Evolutionary conservation across 1,284 basidiomycete species (phyloP), one percentile per base, ranked within the genome.

Genomic region (Mixia osmundae): DNA sequence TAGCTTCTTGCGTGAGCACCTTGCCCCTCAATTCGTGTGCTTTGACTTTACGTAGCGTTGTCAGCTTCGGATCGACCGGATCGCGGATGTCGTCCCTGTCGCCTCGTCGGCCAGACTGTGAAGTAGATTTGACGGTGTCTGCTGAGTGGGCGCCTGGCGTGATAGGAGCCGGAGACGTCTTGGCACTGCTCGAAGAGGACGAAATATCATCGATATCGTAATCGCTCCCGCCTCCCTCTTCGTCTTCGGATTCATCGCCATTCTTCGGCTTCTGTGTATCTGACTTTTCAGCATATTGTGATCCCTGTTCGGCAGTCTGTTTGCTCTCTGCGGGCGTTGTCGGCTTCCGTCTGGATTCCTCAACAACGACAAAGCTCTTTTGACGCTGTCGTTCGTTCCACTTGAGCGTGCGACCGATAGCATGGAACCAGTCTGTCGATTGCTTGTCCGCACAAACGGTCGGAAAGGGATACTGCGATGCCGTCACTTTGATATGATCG

Each of bases 401-500:
- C 54, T 87, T 83, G 37, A 95, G 65, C 6, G 85, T 95, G n/a
- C 85, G 68, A 22, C 77, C 78, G 45, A 94, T 97, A 8, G 85
- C 70, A 44, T 82, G 72, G 70, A 99, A 97, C 91, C 91, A 99
- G 54, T 97, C 89, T 3, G 76, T 83, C 5, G 79, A 87, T 55
- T 94, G 87, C 46, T 89, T 91, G 53, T 94, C 82, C 8, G 82
- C 82, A 53, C 85, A 95, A 4, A 99, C 83, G 1, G 91, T 97
- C 1, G 91, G 91, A 67, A 97, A 97, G 3, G 91, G 91, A 56
- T 87, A 99, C 53, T 77, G 83, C 3, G 87, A 95, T 0, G 91
- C 91, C 0, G 79, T 89, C 41, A 99, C 76, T 60, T 91, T 97
- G 63, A 99, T 95, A 55, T 97, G 91, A 54, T 99, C 91, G 30